Evolutionary conservation across 2,329 filamentous ascomycete species (phyloP).

Genomic region (Beauveria pseudobassiana): DNA sequence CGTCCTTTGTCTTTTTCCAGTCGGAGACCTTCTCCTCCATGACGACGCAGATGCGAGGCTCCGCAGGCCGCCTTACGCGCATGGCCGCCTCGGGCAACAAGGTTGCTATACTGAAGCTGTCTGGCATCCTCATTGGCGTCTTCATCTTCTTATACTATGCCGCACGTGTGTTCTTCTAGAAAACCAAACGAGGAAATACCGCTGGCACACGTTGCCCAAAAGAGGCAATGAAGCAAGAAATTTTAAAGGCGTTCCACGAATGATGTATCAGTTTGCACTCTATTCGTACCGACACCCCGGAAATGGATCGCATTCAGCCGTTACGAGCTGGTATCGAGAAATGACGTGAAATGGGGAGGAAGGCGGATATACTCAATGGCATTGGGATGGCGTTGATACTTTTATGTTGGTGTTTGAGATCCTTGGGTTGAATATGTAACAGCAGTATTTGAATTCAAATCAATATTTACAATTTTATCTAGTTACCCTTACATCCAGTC

Average conservation of each 20-base stretch:
- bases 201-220: no score
- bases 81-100: slow-evolving; percentile 92
- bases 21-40: slow-evolving; percentile 89
- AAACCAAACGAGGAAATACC: neutral
- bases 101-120: slow-evolving; percentile 81
- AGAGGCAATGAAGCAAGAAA: no score
- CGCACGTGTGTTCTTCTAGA: slow-evolving; percentile 54
- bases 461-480: neutral
- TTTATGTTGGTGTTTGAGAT: neutral
- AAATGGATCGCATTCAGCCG: no score
- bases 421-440: neutral
- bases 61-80: slow-evolving; percentile 70
- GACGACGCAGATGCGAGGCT: slow-evolving; percentile 73
- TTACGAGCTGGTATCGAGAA: neutral
- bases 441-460: neutral
- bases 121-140: slow-evolving; percentile 67
- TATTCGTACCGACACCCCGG: neutral
- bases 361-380: neutral
- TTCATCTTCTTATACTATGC: slow-evolving; percentile 73
- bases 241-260: no score
- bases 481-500: neutral
- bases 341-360: neutral
- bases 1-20: slow-evolving; percentile 31
- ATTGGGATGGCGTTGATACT: slow-evolving; percentile 8
- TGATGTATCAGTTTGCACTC: neutral